Conservation (phyloP, 2,329 filamentous ascomycete genomes). For the Cadophora sp. region DNA sequence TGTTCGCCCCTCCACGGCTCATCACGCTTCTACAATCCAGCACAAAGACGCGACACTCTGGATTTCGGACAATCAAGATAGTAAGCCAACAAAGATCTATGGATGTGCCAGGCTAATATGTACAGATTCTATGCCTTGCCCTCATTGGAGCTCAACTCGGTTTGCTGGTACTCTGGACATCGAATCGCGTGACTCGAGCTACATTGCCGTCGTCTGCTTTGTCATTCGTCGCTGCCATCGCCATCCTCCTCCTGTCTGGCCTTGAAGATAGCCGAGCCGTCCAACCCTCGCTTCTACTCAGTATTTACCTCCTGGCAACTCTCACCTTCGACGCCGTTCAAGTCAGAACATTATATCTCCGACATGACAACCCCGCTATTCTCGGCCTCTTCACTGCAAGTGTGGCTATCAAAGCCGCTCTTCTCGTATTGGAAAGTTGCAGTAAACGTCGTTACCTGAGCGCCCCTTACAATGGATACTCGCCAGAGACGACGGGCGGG, state of each 20-base stretch:
- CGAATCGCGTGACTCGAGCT: constrained; percentile 18
- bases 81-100: constrained; percentile 12
- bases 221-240: constrained; percentile 25
- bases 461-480: constrained; percentile 28
- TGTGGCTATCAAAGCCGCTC: constrained; percentile 33
- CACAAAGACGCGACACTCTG: constrained; percentile 23
- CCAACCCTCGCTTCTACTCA: constrained; percentile 30
- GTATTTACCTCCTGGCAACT: constrained; percentile 30
- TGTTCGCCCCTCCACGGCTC: constrained; percentile 25
- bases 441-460: constrained; percentile 33
- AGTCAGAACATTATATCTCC: constrained; percentile 34
- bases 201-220: constrained; percentile 38
- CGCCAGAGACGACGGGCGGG: constrained; percentile 45
- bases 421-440: constrained; percentile 37
- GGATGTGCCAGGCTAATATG: not conserved
- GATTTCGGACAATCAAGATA: constrained; percentile 19
- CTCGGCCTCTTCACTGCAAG: constrained; percentile 29
- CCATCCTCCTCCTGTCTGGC: constrained; percentile 25
- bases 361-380: constrained; percentile 37
- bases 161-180: constrained; percentile 30
- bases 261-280: constrained; percentile 30
- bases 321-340: constrained; percentile 32
- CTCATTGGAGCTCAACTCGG: constrained; percentile 29
- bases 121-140: constrained; percentile 17
- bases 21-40: constrained; percentile 22